Base-by-base conservation (phyloP, 805 yeast genomes). In the Candida multigemmis region DNA sequence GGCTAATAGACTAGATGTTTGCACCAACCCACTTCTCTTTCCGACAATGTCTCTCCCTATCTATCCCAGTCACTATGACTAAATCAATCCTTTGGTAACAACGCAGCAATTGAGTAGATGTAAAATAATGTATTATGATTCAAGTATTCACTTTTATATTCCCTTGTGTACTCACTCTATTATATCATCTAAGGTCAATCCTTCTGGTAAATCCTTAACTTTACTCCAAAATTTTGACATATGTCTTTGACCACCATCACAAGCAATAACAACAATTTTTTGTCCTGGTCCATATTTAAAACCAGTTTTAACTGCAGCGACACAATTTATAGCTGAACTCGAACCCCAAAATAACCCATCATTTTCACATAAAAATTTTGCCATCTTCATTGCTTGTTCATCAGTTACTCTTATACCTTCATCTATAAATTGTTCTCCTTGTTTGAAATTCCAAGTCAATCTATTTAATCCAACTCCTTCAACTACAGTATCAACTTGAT, bases 381-480 rank as follows among this genome's bases (percentile, higher is more conserved):
- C 97, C 97, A 91, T 91, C 40, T 66, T 71, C 13, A 85, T 41
- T 1, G 97, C 93, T 49, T 87, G 81, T 1, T 57, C 68, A 43
- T 89, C 98, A 2, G 73, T 53, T 2, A 89, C 94, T 32, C 86
- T 61, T 12, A 83, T 63, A 0, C 96, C 77, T 35, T 77, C 87
- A 46, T 85, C 94, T 9, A 89, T 75, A 32, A 50, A 66, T 1
- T 51, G 45, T 40, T 82, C 85, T 2, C 85, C 97, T 26, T 66
- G 69, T 24, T 64, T 54, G 50, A 89, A 83, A 50, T 89, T 89
- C 43, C 71, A 68, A 0, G 98, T 89, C 14, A 91, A 58, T 36
- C 98, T 62, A 41, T 85, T 91, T 32, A 89, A 56, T 0, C 98
- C 98, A 16, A 89, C 80, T 0, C 98, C 98, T 52, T 89, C 98